Conservation (phyloP, 768 basidiomycete genomes). For the Termitomyces sp. region DNA sequence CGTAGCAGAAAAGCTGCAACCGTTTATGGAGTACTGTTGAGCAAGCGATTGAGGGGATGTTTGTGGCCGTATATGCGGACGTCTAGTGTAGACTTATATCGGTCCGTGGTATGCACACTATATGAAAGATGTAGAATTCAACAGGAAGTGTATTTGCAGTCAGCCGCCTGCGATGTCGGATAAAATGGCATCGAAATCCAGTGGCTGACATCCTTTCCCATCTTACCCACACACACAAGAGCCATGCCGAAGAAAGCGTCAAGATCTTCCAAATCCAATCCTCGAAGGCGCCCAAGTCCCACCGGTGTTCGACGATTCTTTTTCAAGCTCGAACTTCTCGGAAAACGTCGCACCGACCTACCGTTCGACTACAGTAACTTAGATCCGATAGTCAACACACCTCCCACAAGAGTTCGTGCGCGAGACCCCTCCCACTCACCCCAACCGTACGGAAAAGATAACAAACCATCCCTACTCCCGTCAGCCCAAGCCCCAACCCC, state of each 20-base stretch:
- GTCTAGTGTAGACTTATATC: slow-evolving; percentile 11
- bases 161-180: background rate
- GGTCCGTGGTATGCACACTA: slow-evolving; percentile 7
- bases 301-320: slow-evolving; percentile 35
- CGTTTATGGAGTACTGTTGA: slow-evolving; percentile 63
- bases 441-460: background rate
- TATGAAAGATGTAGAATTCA: slow-evolving; percentile 1
- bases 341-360: slow-evolving; percentile 11
- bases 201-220: slow-evolving; percentile 6
- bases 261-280: slow-evolving; percentile 3
- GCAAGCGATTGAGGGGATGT: background rate
- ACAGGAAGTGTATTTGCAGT: background rate
- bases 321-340: slow-evolving; percentile 33
- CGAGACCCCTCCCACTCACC: background rate
- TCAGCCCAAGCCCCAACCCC: background rate
- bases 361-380: slow-evolving; percentile 15
- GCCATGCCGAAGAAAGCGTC: slow-evolving; percentile 9
- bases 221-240: background rate
- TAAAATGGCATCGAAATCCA: background rate
- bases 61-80: background rate
- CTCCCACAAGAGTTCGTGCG: slow-evolving; percentile 10
- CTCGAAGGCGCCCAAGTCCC: slow-evolving; percentile 4
- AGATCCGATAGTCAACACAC: slow-evolving; percentile 23
- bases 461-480: background rate
- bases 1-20: slow-evolving; percentile 64